Evolutionary conservation across 441 rosid genomes (phyloP), one percentile per base, ranked within the genome.

Genomic region (Euphorbia celastroides): DNA sequence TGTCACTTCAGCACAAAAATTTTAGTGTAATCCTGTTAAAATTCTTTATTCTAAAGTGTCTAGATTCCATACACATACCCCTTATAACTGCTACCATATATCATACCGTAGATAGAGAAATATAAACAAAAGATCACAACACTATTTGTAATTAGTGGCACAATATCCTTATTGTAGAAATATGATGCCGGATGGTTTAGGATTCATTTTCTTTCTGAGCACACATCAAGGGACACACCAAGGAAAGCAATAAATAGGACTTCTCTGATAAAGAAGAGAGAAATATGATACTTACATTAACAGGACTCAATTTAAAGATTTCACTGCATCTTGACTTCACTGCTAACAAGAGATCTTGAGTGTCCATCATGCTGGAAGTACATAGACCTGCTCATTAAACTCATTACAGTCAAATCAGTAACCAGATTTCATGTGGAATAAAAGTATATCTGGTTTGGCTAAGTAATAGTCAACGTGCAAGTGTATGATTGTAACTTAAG

Each of bases 281-380:
- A 25, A 26, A 54, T n/a, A 26, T 5, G 30, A 44, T 60, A 75
- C 93, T 82, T 69, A 85, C 97, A 79, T 83, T 86, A 71, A 69
- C 82, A 50, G 97, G 92, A 69, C 88, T 96, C 68, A 91, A 91
- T 82, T 71, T 88, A 74, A 65, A 91, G 90, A 74, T 57, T 83
- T 79, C 72, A 80, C 54, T 75, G 80, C 67, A 77, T 86, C 54
- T 68, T 80, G 34, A 68, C 76, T 74, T 91, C 90, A 76, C 88
- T 86, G 65, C 97, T 96, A 62, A 88, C 75, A 36, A 91, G 80
- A 23, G 93, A 85, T 75, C 93, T 82, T 8, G 96, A 88, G 74
- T 88, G 97, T 30, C 96, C 97, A 62, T 88, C 88, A 65, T 91
- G 96, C 74, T 88, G 97, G 75, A 87, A 87, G 75, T 91, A 91